Evolutionary conservation across 768 basidiomycete genomes (phyloP), one percentile per base, ranked within the genome.

Genomic region (Dacryopinax primogenitus): DNA sequence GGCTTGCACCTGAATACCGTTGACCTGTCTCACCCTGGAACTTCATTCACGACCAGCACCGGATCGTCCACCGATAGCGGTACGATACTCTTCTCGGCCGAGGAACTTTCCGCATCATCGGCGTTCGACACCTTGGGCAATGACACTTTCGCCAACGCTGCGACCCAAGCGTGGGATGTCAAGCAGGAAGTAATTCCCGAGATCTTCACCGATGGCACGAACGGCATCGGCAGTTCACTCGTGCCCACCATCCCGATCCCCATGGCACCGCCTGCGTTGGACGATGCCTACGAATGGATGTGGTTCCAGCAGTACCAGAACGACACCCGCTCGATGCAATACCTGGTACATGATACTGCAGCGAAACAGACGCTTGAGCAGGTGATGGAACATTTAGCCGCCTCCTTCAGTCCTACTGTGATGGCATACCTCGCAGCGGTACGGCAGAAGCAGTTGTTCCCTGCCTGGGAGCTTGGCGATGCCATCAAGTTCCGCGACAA

Each of bases 301-400:
- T 58, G 51, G 51, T 58, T 58, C 51, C 51, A 58, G 51, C 51
- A 58, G 18, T 58, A 58, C 26, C 51, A 58, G 51, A 58, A 58
- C 26, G 51, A 58, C 26, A 58, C 51, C 4, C 51, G 51, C 26
- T 21, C 51, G 9, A 58, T 58, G 51, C 51, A 58, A 30, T 58
- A 58, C 32, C 51, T 58, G 15, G 51, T 58, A 11, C 51, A 58
- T 30, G 51, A 58, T 21, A 58, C 51, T 3, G 21, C 51, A 9
- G 11, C 51, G 3, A 58, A 11, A 7, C 51, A 32, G 4, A 28
- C 21, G 51, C 51, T 58, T 11, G 26, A 58, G 51, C 26, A 58
- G 26, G 30, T 58, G 26, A 58, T 58, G 51, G 51, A 30, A 4
- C 51, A 58, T 32, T 30, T 58, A 13, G 51, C 51, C 26, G 26